Percentiles rank a stretch among this genome's conserved stretches.
Evolutionary conservation across 495 filamentous ascomycete species (phyloP).

Genomic region (Podospora sp.): DNA sequence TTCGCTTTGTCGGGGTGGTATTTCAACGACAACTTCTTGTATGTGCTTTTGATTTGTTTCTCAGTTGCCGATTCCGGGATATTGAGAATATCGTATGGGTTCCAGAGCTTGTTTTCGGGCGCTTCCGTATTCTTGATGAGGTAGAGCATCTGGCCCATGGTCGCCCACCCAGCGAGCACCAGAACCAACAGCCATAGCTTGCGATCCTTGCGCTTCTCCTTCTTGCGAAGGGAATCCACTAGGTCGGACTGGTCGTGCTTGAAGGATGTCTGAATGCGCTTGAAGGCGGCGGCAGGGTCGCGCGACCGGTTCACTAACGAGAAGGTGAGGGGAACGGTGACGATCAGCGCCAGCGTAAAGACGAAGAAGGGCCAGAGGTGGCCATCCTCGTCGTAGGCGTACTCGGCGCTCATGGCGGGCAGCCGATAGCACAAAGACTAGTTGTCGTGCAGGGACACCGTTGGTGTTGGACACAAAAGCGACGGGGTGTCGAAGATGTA

Average conservation of each 20-base stretch:
- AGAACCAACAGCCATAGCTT: conserved; percentile 83
- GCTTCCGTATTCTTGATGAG: conserved; percentile 79
- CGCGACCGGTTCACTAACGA: conserved; percentile 76
- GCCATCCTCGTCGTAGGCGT: conserved; percentile 96
- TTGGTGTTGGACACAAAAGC: background rate
- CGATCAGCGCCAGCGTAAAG: conserved; percentile 81
- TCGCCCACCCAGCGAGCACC: conserved; percentile 72
- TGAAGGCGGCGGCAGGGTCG: conserved; percentile 59
- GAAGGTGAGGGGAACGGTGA: conserved; percentile 91
- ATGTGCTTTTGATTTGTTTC: conserved; percentile 86
- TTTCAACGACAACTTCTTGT: conserved; percentile 80
- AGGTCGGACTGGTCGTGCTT: conserved; percentile 79
- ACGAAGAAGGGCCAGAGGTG: conserved; percentile 99
- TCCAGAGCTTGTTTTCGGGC: conserved; percentile 78
- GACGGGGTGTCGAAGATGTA: background rate
- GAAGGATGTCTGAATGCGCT: conserved; percentile 66
- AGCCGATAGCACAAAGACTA: conserved; percentile 11
- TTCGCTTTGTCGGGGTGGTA: conserved; percentile 91
- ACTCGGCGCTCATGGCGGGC: conserved; percentile 86
- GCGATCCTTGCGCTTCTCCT: conserved; percentile 87
- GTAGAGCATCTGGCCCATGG: conserved; percentile 92
- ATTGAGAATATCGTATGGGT: conserved; percentile 92
- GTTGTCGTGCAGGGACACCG: background rate
- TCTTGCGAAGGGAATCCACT: conserved; percentile 80
- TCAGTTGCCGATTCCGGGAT: conserved; percentile 83